phyloP scores from a whole-genome alignment of 2,329 filamentous ascomycete species.

The Aspergillus japonicus region DNA sequence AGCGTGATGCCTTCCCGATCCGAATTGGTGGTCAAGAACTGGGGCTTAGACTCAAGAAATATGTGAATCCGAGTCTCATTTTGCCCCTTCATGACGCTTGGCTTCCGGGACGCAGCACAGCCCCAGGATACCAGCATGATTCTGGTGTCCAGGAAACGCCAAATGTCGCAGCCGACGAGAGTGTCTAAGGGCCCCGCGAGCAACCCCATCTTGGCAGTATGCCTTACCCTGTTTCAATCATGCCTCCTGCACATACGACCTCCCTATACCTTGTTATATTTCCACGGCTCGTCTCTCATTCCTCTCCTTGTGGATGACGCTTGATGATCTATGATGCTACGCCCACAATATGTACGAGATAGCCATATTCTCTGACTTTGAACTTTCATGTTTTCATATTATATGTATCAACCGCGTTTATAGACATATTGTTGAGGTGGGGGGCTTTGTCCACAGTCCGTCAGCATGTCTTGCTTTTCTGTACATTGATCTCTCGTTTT shows the following conservation, averaged over 20 bases:
- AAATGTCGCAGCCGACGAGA: constrained; percentile 14
- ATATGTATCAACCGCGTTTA: neutral
- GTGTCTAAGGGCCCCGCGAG: neutral
- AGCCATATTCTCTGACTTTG: neutral
- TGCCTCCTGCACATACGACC: neutral
- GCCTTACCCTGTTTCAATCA: neutral
- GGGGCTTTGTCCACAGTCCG: neutral
- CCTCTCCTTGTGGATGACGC: neutral
- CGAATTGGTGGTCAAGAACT: constrained; percentile 42
- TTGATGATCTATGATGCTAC: constrained; percentile 8
- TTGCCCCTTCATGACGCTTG: constrained; percentile 46
- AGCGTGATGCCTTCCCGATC: constrained; percentile 44
- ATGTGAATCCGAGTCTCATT: constrained; percentile 48
- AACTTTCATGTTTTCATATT: neutral
- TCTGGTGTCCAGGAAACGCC: constrained; percentile 19
- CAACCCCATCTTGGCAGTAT: neutral
- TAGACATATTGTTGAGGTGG: neutral
- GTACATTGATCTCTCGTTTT: neutral
- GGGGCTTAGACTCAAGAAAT: constrained; percentile 43
- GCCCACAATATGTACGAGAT: constrained; percentile 1
- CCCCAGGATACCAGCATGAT: constrained; percentile 20
- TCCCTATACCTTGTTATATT: neutral
- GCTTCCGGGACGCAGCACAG: constrained; percentile 36
- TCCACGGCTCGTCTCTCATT: neutral
- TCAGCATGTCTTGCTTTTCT: neutral